Conservation (phyloP, 1,284 basidiomycete genomes). For the Ustilago cynodontis region DNA sequence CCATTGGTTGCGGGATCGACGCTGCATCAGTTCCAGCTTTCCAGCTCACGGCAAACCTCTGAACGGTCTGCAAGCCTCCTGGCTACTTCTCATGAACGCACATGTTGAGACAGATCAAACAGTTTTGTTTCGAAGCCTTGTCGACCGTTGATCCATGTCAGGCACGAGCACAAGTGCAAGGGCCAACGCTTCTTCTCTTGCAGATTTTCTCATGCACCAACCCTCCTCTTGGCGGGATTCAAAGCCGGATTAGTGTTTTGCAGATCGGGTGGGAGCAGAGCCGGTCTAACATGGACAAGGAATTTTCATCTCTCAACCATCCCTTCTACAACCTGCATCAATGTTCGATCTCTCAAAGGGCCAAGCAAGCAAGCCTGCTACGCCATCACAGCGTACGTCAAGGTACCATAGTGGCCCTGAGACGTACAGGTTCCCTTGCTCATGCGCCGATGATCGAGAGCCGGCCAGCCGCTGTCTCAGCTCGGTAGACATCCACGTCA, state of each 20-base stretch:
- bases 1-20: no score
- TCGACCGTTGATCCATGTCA: conserved; percentile 2
- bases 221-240: conserved; percentile 5
- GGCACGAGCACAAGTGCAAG: conserved; percentile 6
- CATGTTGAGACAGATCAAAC: conserved; percentile 1
- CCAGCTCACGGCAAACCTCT: no score
- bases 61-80: not conserved
- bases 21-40: no score
- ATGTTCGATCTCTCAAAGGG: no score
- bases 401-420: no score
- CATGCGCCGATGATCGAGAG: no score
- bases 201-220: not conserved
- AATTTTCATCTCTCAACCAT: no score
- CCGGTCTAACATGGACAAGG: conserved; percentile 12
- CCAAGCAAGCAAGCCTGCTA: not conserved
- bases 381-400: no score
- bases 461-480: no score
- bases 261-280: not conserved
- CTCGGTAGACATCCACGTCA: not conserved
- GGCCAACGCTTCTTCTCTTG: not conserved
- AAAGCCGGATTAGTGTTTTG: conserved; percentile 5
- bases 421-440: no score
- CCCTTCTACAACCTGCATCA: no score
- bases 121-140: not conserved
- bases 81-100: not conserved